Conservation (phyloP, 352 stramenopile species). For the Vaucheria bursata region DNA sequence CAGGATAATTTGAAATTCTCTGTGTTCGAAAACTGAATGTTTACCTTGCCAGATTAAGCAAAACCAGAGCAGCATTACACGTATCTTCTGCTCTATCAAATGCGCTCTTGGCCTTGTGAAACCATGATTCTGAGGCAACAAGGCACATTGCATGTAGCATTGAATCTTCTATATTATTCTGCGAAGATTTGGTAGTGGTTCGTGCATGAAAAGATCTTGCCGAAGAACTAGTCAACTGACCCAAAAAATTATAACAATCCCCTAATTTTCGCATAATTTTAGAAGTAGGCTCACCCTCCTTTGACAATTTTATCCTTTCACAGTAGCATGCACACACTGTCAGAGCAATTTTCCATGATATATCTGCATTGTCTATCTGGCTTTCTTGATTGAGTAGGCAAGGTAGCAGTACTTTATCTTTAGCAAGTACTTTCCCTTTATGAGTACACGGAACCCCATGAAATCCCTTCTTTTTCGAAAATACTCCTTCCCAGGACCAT, state of each 20-base stretch:
- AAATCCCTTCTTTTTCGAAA: neutral
- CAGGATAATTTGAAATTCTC: too few relatives aligned
- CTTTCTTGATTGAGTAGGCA: neutral
- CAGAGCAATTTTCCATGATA: neutral
- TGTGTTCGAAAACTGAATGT: too few relatives aligned
- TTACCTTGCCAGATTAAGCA: conserved; percentile 31
- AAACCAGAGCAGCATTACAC: conserved; percentile 27
- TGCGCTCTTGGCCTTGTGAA: conserved; percentile 10
- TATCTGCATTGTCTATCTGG: neutral
- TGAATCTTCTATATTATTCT: neutral
- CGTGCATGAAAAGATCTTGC: neutral
- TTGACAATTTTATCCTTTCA: neutral
- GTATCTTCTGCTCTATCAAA: conserved; percentile 23
- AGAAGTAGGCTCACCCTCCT: neutral
- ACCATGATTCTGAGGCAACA: conserved; percentile 20
- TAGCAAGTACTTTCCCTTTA: too few relatives aligned
- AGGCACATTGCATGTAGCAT: conserved; percentile 14
- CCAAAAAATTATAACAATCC: neutral
- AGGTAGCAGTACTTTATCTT: too few relatives aligned
- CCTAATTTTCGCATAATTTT: conserved; percentile 4
- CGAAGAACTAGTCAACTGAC: neutral
- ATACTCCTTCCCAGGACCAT: neutral
- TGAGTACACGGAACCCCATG: neutral
- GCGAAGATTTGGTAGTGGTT: neutral
- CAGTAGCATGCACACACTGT: conserved; percentile 12